A percentile compares a stretch with the other conserved stretches of the same genome.
These are phyloP conservation scores for Lycium ferocissimum DNA, from an alignment of 257 asterid species.

Conservation along the genomic window DNA sequence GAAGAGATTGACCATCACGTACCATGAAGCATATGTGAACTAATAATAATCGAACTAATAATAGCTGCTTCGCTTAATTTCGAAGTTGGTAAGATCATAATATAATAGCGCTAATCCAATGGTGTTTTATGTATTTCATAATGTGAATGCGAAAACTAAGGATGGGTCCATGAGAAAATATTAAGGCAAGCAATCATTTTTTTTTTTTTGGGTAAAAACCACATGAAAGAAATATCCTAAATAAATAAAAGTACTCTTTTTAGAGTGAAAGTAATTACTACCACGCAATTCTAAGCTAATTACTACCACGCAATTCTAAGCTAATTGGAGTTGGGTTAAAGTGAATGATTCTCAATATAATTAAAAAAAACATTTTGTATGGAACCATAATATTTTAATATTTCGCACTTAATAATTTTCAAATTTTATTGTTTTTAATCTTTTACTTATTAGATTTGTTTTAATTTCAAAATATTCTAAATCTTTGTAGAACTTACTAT, in stretches of 20 bases:
- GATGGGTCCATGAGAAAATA: slow-evolving; percentile 20
- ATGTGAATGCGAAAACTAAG: not conserved
- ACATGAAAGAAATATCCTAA: too few relatives aligned
- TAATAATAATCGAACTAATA: not conserved
- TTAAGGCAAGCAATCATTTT: slow-evolving; percentile 19
- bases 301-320: not conserved
- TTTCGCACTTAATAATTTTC: not conserved
- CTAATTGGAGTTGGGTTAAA: not conserved
- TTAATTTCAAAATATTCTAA: not conserved
- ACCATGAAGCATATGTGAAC: not conserved
- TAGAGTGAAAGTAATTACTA: too few relatives aligned
- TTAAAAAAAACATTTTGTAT: not conserved
- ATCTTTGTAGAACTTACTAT: not conserved
- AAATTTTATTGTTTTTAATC: not conserved
- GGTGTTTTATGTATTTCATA: not conserved
- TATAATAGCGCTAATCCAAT: not conserved
- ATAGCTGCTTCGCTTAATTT: not conserved
- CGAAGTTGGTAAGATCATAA: not conserved
- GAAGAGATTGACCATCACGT: not conserved
- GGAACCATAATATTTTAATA: not conserved
- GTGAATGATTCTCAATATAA: not conserved
- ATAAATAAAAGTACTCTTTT: too few relatives aligned
- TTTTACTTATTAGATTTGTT: not conserved
- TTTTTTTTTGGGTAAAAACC: not conserved
- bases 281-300: too few relatives aligned